Evolutionary conservation across 2,329 filamentous ascomycete genomes (phyloP), one percentile per base, ranked within the genome.

Genomic region (Neonectria ditissima): DNA sequence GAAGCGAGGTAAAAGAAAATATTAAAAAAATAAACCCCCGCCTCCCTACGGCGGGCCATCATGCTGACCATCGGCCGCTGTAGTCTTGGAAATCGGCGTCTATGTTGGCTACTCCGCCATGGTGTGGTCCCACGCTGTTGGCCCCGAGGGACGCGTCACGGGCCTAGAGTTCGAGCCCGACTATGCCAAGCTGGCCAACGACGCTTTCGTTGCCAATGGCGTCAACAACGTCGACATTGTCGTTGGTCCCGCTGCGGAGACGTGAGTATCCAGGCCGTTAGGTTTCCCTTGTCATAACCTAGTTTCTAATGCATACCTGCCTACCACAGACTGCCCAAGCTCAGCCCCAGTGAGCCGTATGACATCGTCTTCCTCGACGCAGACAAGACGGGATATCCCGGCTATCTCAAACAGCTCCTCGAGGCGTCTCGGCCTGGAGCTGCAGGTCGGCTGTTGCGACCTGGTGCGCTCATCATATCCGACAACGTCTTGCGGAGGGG

Each of bases 301-400:
- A 24, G n/a, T 14, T 9, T n/a, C 28, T 44, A 4, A 54, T 41
- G 58, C 70, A 10, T 56, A 65, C 22, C 74, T 79, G 65, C 22
- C 74, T 79, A 4, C n/a, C 37, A 18, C 66, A 80, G 63, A 68
- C 75, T 61, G 59, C 73, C 37, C 74, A 81, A 78, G 37, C 67
- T 77, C 30, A 44, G 55, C 30, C 66, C 71, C 24, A 44, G 28
- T 10, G 62, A 67, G 68, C 82, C 85, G 4, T 87, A 84, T 67
- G 85, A 87, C 72, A 74, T 86, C 47, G 79, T 86, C 71, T 87
- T 87, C 71, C 80, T 86, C 64, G 84, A 86, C 61, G 84, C 84
- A 24, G 79, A 87, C 61, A 87, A 87, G 75, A 75, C 78, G 0
- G 82, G 81, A n/a, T 86, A 87, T 69, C 80, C 81, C 0, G 71